phyloP scores from a whole-genome alignment of 1,284 basidiomycete species.

The Bondarzewia mesenterica region DNA sequence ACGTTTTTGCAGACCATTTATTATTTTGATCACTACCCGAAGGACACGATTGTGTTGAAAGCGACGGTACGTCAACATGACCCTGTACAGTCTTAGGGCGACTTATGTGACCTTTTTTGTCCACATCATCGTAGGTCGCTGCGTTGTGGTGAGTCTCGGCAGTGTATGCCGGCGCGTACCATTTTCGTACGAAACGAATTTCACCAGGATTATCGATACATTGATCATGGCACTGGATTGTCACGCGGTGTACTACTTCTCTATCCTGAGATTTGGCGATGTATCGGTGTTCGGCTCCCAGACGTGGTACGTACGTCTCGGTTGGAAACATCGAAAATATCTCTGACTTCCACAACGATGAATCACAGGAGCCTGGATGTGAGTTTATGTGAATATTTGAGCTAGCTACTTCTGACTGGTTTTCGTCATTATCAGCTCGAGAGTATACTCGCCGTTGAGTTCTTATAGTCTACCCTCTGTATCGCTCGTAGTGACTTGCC shows the following conservation, averaged over 20 bases:
- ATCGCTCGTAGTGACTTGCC: not conserved
- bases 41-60: not conserved
- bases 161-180: not conserved
- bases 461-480: not conserved
- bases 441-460: not conserved
- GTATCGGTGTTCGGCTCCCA: not conserved
- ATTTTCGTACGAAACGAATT: not conserved
- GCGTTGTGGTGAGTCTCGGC: not conserved
- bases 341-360: too few relatives aligned
- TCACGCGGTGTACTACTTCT: not conserved
- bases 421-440: not conserved
- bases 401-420: not conserved
- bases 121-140: not conserved
- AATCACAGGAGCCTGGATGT: not conserved
- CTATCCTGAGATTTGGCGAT: not conserved
- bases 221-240: not conserved
- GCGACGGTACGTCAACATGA: not conserved
- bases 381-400: not conserved
- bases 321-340: too few relatives aligned
- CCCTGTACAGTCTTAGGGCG: too few relatives aligned
- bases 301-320: too few relatives aligned
- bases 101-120: not conserved
- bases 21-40: not conserved
- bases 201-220: not conserved
- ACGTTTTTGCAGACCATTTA: not conserved